Evolutionary conservation across 2,329 filamentous ascomycete species (phyloP), one percentile per base, ranked within the genome.

Genomic region (Beauveria scarabaeidicola): DNA sequence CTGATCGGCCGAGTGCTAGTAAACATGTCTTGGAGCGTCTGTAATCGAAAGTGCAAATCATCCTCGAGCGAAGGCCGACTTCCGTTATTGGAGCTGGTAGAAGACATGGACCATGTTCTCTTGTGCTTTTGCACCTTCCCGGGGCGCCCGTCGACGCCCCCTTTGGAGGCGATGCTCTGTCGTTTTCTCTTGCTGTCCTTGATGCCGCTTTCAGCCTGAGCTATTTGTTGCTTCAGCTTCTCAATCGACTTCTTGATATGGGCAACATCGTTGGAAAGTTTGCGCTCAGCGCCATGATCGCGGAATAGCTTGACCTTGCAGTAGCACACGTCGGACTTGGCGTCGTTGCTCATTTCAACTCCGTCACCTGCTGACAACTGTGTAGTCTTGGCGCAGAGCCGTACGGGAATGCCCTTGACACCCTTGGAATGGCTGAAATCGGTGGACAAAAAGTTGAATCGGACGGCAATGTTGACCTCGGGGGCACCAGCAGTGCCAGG

Each of bases 361-460:
- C 81, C 46, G 8, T 54, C 52, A 21, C 52, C 80, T 17, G 78
- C 74, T 0, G 81, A 75, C 1, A 93, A 61, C 11, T 86, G 74
- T 64, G 89, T 88, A 0, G 94, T 97, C 74, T 97, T 97, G 15
- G 92, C 86, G 72, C 93, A 97, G 0, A 97, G 81, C 59, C 94
- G 81, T 5, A 99, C 92, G 0, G 94, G 93, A 64, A 97, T 97
- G 40, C 94, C 94, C 74, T 97, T 99, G 52, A 99, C 94, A 50
- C 94, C 94, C 70, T 99, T 99, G 10, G 94, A 97, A 70, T 97
- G 94, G 72, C 93, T 97, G 71, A 97, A 99, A 70, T 99, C 94
- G 9, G 94, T 99, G 0, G 94, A 99, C 0, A 99, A 79, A 70
- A 99, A 99, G 75, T 99, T 99, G 80, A 97, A 99, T 50, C 94